Percentiles rank a stretch among this genome's conserved stretches.
Conservation (phyloP, 495 filamentous ascomycete genomes). For the Amniculicola lignicola region DNA sequence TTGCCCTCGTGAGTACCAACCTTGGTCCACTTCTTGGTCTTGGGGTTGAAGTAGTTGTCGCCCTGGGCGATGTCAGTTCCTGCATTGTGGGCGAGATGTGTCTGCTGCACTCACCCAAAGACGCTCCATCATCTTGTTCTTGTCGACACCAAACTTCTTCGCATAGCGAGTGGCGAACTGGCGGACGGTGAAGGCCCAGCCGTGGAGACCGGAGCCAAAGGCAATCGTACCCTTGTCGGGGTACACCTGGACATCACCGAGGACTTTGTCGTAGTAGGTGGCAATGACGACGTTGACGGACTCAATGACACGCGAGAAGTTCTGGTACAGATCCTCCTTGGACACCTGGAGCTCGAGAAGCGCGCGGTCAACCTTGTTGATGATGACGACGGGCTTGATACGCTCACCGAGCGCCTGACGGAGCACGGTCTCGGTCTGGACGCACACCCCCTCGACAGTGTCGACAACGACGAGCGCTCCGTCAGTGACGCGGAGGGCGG, state of each 20-base stretch:
- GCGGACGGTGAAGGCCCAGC: slow-evolving; percentile 98
- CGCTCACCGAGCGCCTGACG: slow-evolving; percentile 99
- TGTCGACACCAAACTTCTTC: slow-evolving; percentile 99
- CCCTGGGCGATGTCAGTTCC: slow-evolving; percentile 51
- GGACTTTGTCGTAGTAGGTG: slow-evolving; percentile 94
- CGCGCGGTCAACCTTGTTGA: slow-evolving; percentile 99
- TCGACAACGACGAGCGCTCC: slow-evolving; percentile 99
- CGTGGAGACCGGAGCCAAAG: slow-evolving; percentile 99
- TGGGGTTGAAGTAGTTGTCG: slow-evolving; percentile 99
- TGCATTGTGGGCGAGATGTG: not conserved
- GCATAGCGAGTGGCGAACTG: slow-evolving; percentile 96
- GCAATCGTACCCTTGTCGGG: slow-evolving; percentile 94
- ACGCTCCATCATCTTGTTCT: slow-evolving; percentile 99
- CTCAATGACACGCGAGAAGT: slow-evolving; percentile 98
- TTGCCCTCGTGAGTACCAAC: slow-evolving; percentile 74
- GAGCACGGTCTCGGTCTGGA: slow-evolving; percentile 99
- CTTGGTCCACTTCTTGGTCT: slow-evolving; percentile 99
- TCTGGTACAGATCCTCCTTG: slow-evolving; percentile 99
- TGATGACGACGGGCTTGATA: slow-evolving; percentile 98
- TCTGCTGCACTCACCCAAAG: slow-evolving; percentile 70
- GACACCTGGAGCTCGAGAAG: slow-evolving; percentile 95
- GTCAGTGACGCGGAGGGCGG: slow-evolving; percentile 98
- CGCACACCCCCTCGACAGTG: slow-evolving; percentile 98
- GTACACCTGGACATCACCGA: slow-evolving; percentile 98
- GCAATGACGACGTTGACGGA: slow-evolving; percentile 99